phyloP scores from a whole-genome alignment of 441 rosid species.

The Gossypium trilobum region DNA sequence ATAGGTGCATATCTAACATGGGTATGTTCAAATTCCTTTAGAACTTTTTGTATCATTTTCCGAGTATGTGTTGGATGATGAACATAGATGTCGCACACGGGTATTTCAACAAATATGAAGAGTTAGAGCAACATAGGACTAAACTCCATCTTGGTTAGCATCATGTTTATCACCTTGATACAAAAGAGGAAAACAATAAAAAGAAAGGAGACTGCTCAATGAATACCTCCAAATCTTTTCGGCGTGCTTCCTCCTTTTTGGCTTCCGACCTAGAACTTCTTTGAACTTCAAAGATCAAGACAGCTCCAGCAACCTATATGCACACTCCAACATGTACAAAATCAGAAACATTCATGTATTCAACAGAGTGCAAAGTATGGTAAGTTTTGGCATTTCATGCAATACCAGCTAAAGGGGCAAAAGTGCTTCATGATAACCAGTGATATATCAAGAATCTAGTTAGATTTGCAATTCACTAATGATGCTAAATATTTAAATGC shows the following conservation, averaged over 20 bases:
- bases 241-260: conserved; percentile 72
- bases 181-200: neutral
- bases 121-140: neutral
- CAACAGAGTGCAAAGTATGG: neutral
- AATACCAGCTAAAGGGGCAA: neutral
- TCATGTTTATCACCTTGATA: neutral
- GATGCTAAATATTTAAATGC: neutral
- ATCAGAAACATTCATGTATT: neutral
- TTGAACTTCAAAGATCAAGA: conserved; percentile 77
- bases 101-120: neutral
- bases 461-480: neutral
- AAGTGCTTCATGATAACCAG: neutral
- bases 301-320: conserved; percentile 66
- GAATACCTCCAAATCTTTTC: conserved; percentile 62
- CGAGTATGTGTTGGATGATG: neutral
- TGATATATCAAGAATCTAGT: neutral
- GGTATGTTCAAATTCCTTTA: neutral
- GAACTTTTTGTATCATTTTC: neutral
- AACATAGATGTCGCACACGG: neutral
- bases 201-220: neutral
- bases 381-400: conserved; percentile 1
- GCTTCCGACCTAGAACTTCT: conserved; percentile 88
- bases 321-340: neutral
- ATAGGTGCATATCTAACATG: neutral
- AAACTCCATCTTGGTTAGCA: neutral